Base-by-base conservation (phyloP, 2,329 filamentous ascomycete genomes). In the Penicillium decumbens region DNA sequence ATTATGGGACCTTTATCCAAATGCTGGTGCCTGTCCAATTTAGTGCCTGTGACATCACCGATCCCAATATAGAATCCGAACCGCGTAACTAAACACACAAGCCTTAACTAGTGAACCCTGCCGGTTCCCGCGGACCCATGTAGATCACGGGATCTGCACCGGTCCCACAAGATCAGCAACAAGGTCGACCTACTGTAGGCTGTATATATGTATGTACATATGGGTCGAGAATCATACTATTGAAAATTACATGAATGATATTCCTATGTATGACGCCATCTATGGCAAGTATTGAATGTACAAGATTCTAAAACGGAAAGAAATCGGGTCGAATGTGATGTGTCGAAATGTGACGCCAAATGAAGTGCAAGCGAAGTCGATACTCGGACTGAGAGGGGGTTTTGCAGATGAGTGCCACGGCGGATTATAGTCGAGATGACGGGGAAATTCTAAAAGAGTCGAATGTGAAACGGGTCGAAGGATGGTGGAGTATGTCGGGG, bases 251-350 rank as follows among this genome's bases (percentile, higher is more conserved):
- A 32, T 15, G 30, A 15, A 32, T 20, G 9, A 10, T 20, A 4
- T 35, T 20, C 12, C 13, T 40, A 27, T 40, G 24, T 40, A 35
- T 32, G 35, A 5, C 33, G 15, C 15, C 42, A 38, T 13, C 28
- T 35, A 12, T 45, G 42, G 42, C 38, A 39, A 45, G 47, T 42
- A 50, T 37, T 12, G 13, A 45, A 45, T 45, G 47, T 45, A 45
- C 42, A 50, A 42, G 24, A 29, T 15, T 50, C 42, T 10, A 27
- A 25, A 39, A 25, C 23, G 1, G 12, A 4, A 25, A 20, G 13
- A 24, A 12, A 40, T 20, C 15, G 33, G 33, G 8, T 20, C 10
- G 15, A 6, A 20, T 23, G 15, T 20, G 15, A 20, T 37, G 33
- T 37, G 3, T 18, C 15, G 15, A 37, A 20, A 37, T 12, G 32